Evolutionary conservation across 2,329 filamentous ascomycete species (phyloP).

Genomic region (Penicillium italicum): DNA sequence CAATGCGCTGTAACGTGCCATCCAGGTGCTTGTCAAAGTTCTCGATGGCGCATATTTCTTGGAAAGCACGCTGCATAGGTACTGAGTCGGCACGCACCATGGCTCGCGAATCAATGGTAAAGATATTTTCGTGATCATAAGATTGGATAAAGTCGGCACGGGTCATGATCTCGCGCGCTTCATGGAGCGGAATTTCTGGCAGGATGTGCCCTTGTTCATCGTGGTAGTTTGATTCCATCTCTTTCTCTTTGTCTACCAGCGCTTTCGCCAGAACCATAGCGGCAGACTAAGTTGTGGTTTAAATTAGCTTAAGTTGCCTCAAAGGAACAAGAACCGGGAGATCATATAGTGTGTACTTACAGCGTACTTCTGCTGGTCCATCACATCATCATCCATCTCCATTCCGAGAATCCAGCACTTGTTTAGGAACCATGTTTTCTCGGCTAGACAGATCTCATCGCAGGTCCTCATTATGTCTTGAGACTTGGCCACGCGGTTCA

Average conservation of each 20-base stretch:
- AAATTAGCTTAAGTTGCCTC: slow-evolving; percentile 9
- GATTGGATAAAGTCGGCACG: slow-evolving; percentile 88
- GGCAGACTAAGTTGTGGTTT: slow-evolving; percentile 58
- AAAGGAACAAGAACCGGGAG: background rate
- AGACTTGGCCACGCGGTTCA: slow-evolving; percentile 87
- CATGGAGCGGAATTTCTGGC: slow-evolving; percentile 75
- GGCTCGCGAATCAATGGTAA: slow-evolving; percentile 84
- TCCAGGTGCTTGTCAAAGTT: slow-evolving; percentile 82
- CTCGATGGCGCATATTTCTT: slow-evolving; percentile 69
- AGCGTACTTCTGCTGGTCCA: slow-evolving; percentile 96
- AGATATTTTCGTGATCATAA: slow-evolving; percentile 91
- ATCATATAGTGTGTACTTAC: slow-evolving; percentile 50
- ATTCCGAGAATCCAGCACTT: slow-evolving; percentile 72
- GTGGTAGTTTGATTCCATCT: slow-evolving; percentile 62
- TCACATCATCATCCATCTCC: slow-evolving; percentile 92
- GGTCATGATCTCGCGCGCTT: slow-evolving; percentile 90
- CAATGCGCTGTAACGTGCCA: slow-evolving; percentile 76
- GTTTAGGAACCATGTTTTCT: slow-evolving; percentile 77
- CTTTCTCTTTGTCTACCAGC: slow-evolving; percentile 75
- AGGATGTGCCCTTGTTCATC: slow-evolving; percentile 67
- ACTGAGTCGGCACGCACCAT: slow-evolving; percentile 90
- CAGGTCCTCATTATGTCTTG: slow-evolving; percentile 75
- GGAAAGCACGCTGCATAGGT: slow-evolving; percentile 92
- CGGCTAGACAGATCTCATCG: slow-evolving; percentile 64
- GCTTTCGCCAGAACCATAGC: slow-evolving; percentile 91